Evolutionary conservation across 1,139 yeast species (phyloP).

Genomic region (Debaryomyces singareniensis): DNA sequence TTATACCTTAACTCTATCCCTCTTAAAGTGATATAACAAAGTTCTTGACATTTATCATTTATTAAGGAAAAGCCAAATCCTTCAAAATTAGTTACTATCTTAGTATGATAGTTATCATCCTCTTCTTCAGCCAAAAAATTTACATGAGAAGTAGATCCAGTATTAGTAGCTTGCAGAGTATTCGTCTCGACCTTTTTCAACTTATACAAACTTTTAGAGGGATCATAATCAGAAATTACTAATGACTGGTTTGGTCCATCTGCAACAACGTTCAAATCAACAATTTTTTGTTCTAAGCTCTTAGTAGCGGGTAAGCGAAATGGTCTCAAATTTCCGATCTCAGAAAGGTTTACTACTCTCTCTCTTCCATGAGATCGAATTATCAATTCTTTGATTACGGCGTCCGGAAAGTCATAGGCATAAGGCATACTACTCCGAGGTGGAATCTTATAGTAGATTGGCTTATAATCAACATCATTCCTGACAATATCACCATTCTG

Average conservation of each 20-base stretch:
- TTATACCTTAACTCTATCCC: slow-evolving; percentile 80
- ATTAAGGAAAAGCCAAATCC: slow-evolving; percentile 88
- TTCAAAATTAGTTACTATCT: slow-evolving; percentile 61
- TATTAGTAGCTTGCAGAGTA: slow-evolving; percentile 6
- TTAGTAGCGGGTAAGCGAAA: slow-evolving; percentile 59
- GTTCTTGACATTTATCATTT: slow-evolving; percentile 64
- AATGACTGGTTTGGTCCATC: slow-evolving; percentile 94
- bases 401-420: slow-evolving; percentile 97
- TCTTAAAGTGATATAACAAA: slow-evolving; percentile 72
- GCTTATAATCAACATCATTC: slow-evolving; percentile 50
- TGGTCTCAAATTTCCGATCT: slow-evolving; percentile 86
- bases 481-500: slow-evolving; percentile 60
- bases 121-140: slow-evolving; percentile 63
- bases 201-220: slow-evolving; percentile 69
- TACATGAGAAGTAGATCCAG: slow-evolving; percentile 27
- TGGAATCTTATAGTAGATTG: slow-evolving; percentile 74
- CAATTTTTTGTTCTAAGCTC: slow-evolving; percentile 42
- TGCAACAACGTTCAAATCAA: slow-evolving; percentile 88
- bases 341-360: slow-evolving; percentile 78
- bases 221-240: slow-evolving; percentile 77
- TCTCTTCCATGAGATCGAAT: slow-evolving; percentile 69
- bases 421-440: slow-evolving; percentile 95
- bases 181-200: slow-evolving; percentile 24
- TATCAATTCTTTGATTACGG: slow-evolving; percentile 72
- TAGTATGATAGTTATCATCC: slow-evolving; percentile 62